These are phyloP conservation scores for Porcisia hertigi DNA, from an alignment of 208 protist genomes.

Conservation along the genomic window DNA sequence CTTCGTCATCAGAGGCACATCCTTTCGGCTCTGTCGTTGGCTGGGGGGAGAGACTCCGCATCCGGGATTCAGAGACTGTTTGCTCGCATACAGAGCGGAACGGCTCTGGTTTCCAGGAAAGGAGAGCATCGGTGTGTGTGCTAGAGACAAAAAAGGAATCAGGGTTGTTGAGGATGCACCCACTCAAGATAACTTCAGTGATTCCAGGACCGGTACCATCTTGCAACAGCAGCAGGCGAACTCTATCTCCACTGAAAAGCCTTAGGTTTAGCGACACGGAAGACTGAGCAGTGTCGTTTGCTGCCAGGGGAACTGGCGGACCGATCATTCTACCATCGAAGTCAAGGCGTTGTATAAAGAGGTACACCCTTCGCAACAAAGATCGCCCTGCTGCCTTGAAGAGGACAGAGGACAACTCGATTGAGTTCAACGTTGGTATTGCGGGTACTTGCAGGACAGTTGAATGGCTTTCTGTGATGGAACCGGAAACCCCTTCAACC, in stretches of 20 bases:
- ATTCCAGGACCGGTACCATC: slow-evolving; percentile 1
- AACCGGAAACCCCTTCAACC: slow-evolving; percentile 3
- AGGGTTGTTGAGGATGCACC: slow-evolving; percentile 9
- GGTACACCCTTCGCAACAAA: slow-evolving; percentile 5
- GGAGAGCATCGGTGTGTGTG: slow-evolving; percentile 1
- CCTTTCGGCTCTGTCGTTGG: background rate
- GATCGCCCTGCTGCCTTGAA: slow-evolving; percentile 1
- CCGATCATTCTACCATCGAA: slow-evolving; percentile 2
- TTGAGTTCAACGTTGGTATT: slow-evolving; percentile 7
- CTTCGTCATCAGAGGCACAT: slow-evolving; percentile 21
- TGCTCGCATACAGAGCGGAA: slow-evolving; percentile 5
- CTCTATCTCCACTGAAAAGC: slow-evolving; percentile 8
- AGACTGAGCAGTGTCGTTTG: slow-evolving; percentile 12
- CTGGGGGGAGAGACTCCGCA: slow-evolving; percentile 18
- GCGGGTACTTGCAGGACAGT: slow-evolving; percentile 17
- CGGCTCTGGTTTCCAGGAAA: slow-evolving; percentile 18
- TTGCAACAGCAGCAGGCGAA: slow-evolving; percentile 20
- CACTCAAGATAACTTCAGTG: slow-evolving; percentile 15
- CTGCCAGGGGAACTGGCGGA: slow-evolving; percentile 14
- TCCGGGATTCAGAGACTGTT: background rate
- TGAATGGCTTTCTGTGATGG: slow-evolving; percentile 2
- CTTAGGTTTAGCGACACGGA: slow-evolving; percentile 7
- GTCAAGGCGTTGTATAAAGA: slow-evolving; percentile 22
- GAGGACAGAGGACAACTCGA: slow-evolving; percentile 18
- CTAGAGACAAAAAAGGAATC: slow-evolving; percentile 5